Base-by-base conservation (phyloP, 495 filamentous ascomycete species). In the Talaromyces trachyspermus region DNA sequence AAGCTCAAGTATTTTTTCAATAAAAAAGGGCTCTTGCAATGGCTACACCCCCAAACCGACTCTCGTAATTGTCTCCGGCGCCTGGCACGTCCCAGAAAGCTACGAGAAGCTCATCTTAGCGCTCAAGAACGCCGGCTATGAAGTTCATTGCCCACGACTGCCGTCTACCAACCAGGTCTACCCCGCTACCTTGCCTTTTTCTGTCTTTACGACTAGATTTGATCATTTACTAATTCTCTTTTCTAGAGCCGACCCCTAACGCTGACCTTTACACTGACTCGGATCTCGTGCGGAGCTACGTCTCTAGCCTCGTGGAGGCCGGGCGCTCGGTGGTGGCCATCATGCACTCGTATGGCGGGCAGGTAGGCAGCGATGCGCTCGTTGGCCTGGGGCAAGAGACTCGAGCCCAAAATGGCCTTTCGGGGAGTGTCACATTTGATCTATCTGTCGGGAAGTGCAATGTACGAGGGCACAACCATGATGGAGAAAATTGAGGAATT, bases 311-410 rank as follows among this genome's bases (percentile, higher is more conserved):
- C 7, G 49, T 59, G 32, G 54, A 61, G 0, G 45, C 55, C 12
- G 64, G 58, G 23, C 49, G 58, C 19, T 49, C 49, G 5, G 50
- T 70, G 19, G 23, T 68, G 3, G 53, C 68, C 51, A 49, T 71
- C 26, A 57, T 66, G 46, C 68, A 71, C 47, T 71, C 68, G 9
- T 71, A 66, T 30, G 68, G 66, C 29, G 68, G 70, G 11, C 52
- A 56, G n/a, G 55, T 68, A 29, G 64, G 67, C 19, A 63, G 58
- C 2, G 57, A 65, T 29, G 66, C 64, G 7, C 33, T 61, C 27
- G 49, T 52, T 19, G 62, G 55, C 22, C 59, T 69, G 6, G 50
- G 53, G 10, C 38, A 57, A 11, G 25, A 48, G 38, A 55, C 55
- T 24, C 57, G 62, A 15, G 25, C 48, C 15, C 33, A 55, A 8